These are phyloP conservation scores for Gelatoporia subvermispora DNA, from an alignment of 768 basidiomycete genomes.

Conservation along the genomic window DNA sequence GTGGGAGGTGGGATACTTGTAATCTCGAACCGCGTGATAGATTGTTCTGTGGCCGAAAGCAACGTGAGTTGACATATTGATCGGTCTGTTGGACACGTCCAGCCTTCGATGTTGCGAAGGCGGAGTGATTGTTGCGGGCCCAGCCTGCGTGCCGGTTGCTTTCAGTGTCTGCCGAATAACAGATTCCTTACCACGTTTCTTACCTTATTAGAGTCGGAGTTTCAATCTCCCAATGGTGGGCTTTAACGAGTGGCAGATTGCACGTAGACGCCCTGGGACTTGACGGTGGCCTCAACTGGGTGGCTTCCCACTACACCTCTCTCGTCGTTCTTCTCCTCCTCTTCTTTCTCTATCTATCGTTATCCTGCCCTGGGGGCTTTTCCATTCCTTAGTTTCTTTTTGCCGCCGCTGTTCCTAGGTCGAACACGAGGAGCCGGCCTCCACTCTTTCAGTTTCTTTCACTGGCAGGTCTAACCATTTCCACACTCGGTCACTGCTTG, in stretches of 20 bases:
- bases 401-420: slow-evolving; percentile 18
- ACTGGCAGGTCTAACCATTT: slow-evolving; percentile 16
- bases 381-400: slow-evolving; percentile 19
- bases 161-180: not conserved
- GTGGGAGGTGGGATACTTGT: too few species aligned
- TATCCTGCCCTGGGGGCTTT: slow-evolving; percentile 32
- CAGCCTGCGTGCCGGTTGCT: slow-evolving; percentile 4
- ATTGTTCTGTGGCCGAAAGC: too few species aligned
- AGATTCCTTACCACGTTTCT: not conserved
- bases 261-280: not conserved
- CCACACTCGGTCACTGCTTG: slow-evolving; percentile 10
- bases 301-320: not conserved
- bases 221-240: not conserved
- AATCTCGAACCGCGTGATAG: too few species aligned
- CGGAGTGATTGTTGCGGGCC: not conserved
- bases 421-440: slow-evolving; percentile 20
- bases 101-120: not conserved
- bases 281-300: too few species aligned
- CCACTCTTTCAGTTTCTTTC: slow-evolving; percentile 13
- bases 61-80: too few species aligned
- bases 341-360: slow-evolving; percentile 1
- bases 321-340: slow-evolving; percentile 1
- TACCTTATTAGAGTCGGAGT: not conserved
- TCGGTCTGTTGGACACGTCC: too few species aligned
- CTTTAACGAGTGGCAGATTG: slow-evolving; percentile 2